phyloP scores from a whole-genome alignment of 805 yeast species.

The Yueomyces sp. region DNA sequence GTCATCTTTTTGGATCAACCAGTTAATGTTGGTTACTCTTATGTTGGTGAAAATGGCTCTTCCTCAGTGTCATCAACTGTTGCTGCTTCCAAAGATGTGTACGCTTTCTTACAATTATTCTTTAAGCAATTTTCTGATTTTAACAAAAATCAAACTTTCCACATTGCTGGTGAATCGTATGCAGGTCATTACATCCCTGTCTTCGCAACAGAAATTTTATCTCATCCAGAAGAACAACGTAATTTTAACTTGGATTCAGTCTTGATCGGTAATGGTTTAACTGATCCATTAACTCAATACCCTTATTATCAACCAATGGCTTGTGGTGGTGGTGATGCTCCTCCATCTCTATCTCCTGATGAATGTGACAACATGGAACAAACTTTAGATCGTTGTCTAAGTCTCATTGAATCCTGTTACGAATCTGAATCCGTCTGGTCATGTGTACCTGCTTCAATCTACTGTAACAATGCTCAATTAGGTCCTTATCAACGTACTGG shows the following conservation, averaged over 20 bases:
- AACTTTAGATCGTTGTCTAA: slow-evolving; percentile 63
- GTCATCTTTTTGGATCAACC: slow-evolving; percentile 92
- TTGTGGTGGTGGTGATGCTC: slow-evolving; percentile 82
- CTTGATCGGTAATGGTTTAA: slow-evolving; percentile 82
- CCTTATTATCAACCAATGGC: slow-evolving; percentile 84
- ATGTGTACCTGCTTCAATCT: slow-evolving; percentile 83
- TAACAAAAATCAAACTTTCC: slow-evolving; percentile 47
- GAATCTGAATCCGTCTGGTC: slow-evolving; percentile 59
- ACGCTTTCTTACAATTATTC: slow-evolving; percentile 69
- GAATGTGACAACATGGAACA: slow-evolving; percentile 62
- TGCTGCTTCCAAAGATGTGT: slow-evolving; percentile 81
- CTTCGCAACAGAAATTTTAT: slow-evolving; percentile 68
- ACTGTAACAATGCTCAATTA: slow-evolving; percentile 77
- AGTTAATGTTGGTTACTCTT: slow-evolving; percentile 82
- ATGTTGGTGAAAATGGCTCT: slow-evolving; percentile 30
- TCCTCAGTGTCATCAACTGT: slow-evolving; percentile 52
- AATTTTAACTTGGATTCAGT: slow-evolving; percentile 59
- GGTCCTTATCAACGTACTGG: slow-evolving; percentile 79
- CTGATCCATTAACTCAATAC: slow-evolving; percentile 74
- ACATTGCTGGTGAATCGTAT: slow-evolving; percentile 75
- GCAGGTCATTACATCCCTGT: slow-evolving; percentile 84
- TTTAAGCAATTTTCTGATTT: slow-evolving; percentile 74
- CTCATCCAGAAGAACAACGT: slow-evolving; percentile 41
- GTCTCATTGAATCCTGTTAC: slow-evolving; percentile 70
- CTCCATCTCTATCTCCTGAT: slow-evolving; percentile 62